A percentile compares a stretch with the other conserved stretches of the same genome.
phyloP scores from a whole-genome alignment of 177 flowering plant species.

The Vitis hybrid region DNA sequence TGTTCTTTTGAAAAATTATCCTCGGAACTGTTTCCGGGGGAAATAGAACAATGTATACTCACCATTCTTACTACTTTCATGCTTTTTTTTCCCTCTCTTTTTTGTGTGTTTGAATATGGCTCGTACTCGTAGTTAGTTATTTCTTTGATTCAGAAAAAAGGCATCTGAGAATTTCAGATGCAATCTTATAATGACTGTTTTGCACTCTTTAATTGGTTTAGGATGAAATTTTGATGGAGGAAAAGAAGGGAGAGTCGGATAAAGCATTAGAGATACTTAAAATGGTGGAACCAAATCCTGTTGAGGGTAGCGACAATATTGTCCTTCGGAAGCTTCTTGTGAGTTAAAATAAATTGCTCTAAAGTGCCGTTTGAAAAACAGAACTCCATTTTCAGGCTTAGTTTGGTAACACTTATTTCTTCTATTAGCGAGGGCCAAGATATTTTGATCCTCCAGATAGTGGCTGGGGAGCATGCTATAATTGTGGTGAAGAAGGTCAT shows the following conservation, averaged over 20 bases:
- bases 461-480: conserved; percentile 65
- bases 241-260: conserved; percentile 11
- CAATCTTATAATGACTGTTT: neutral
- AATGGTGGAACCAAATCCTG: conserved; percentile 25
- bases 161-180: neutral
- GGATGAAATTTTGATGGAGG: conserved; percentile 22
- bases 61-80: neutral
- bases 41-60: no score
- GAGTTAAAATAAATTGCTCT: conserved; percentile 33
- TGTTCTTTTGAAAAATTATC: no score
- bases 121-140: neutral
- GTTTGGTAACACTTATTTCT: conserved; percentile 15
- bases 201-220: conserved; percentile 12
- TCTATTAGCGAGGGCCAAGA: conserved; percentile 78
- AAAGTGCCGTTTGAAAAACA: neutral
- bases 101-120: neutral
- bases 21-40: no score
- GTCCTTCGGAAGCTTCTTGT: conserved; percentile 88
- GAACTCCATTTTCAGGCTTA: conserved; percentile 3
- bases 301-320: conserved; percentile 43
- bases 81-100: neutral
- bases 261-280: conserved; percentile 9
- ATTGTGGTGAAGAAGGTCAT: conserved; percentile 93
- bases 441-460: conserved; percentile 86
- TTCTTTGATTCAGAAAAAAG: neutral